Evolutionary conservation across 805 yeast genomes (phyloP), one percentile per base, ranked within the genome.

Genomic region (Candida insectalens): DNA sequence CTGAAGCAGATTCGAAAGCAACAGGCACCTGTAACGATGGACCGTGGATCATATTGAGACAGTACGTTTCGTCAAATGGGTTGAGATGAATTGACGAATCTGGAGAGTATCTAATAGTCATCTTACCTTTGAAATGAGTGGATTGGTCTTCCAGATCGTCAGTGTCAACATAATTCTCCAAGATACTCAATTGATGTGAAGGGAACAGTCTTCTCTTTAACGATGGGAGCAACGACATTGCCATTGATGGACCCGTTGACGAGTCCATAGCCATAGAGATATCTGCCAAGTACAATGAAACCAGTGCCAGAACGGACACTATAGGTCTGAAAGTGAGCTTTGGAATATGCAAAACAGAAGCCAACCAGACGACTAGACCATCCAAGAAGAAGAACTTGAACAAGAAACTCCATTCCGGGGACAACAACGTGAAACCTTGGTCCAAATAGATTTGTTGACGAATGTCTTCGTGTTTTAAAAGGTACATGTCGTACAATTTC

Each of bases 71-170:
- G 32, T 66, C 71, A 45, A 74, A 71, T 3, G 96, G 96, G 42
- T 88, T 85, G 45, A 92, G 59, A 47, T 67, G 64, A 4, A 94
- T 95, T 0, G 94, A 79, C 29, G 94, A 81, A 56, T 89, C 96
- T 0, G 98, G 97, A 23, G 92, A 62, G 40, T 83, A 82, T 49
- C 88, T 82, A 40, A 92, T 79, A 1, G 88, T 82, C 49, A 83
- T 83, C 28, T 75, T 76, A 29, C 98, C 98, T 47, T 74, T 80
- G 53, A 88, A 81, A 53, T 87, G 94, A 2, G 71, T 50, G 16
- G 71, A 62, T 46, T 67, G 67, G 39, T 72, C 74, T 4, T 57
- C 36, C 9, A 65, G 50, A 3, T 33, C 28, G 15, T 57, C 51
- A 4, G 68, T 39, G 32, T 60, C 60, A 9, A 56, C 51, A 26